Conservation (phyloP, 208 protist species). For the Perkinsela sp. region DNA sequence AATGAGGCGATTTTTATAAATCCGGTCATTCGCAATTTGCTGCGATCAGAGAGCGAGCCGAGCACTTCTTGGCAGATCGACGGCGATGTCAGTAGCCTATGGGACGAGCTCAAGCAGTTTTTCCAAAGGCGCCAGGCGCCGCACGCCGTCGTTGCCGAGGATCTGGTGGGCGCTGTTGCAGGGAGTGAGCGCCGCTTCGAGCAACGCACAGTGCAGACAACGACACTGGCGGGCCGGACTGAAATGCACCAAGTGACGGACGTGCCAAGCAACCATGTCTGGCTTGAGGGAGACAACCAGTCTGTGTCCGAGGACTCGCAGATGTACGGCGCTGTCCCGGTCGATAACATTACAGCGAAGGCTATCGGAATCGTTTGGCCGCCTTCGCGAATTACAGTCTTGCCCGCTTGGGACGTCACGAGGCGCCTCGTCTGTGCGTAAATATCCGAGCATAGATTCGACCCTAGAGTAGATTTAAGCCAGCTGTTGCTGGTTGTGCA, state of each 20-base stretch:
- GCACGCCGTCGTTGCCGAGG: neutral
- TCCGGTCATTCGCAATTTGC: too few species aligned
- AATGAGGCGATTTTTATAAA: neutral
- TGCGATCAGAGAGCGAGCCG: too few species aligned
- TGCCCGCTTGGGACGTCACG: neutral
- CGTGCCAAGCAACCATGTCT: slow-evolving; percentile 6
- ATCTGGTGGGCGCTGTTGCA: neutral
- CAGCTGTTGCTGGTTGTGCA: too few species aligned
- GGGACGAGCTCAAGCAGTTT: neutral
- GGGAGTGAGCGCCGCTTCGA: neutral
- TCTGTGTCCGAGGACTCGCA: slow-evolving; percentile 5
- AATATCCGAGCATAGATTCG: too few species aligned
- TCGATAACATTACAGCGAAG: slow-evolving; percentile 2
- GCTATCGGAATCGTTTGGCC: slow-evolving; percentile 5
- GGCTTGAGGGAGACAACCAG: slow-evolving; percentile 7
- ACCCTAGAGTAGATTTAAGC: too few species aligned
- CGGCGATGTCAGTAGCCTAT: neutral
- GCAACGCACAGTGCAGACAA: neutral
- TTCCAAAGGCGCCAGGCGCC: neutral
- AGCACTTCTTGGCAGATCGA: neutral
- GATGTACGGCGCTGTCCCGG: slow-evolving; percentile 6
- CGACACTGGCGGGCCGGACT: neutral
- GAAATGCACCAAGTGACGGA: neutral
- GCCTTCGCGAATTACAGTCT: neutral
- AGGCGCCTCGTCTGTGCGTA: neutral